Percentiles rank a stretch among this genome's conserved stretches.
phyloP scores from a whole-genome alignment of 2,329 filamentous ascomycete species.

The Fusarium guadeloupense region DNA sequence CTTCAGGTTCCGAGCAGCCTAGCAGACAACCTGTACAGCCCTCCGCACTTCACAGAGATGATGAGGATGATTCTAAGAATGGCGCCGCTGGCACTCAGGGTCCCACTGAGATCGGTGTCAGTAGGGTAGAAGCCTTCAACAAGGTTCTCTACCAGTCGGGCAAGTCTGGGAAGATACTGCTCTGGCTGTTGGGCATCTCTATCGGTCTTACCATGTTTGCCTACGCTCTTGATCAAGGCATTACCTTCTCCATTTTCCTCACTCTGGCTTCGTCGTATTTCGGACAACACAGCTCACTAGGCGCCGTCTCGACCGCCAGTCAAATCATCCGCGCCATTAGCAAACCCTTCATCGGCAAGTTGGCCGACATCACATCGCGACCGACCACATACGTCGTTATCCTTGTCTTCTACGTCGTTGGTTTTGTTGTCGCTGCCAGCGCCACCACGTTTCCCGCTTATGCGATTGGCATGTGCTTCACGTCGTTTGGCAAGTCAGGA shows the following conservation, averaged over 20 bases:
- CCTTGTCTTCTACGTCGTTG: conserved; percentile 50
- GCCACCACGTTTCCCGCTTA: conserved; percentile 47
- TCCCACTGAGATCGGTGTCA: conserved; percentile 44
- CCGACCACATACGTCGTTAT: conserved; percentile 53
- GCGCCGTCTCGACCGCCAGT: conserved; percentile 45
- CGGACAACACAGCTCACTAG: conserved; percentile 46
- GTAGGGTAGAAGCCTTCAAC: conserved; percentile 52
- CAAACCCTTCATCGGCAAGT: conserved; percentile 52
- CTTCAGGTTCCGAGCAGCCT: too few relatives aligned
- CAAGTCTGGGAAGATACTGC: conserved; percentile 46
- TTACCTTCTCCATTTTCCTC: conserved; percentile 48
- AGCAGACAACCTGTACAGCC: neutral
- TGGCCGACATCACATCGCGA: conserved; percentile 51
- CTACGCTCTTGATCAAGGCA: conserved; percentile 51
- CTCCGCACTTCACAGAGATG: neutral
- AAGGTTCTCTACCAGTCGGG: conserved; percentile 52
- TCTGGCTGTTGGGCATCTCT: conserved; percentile 49
- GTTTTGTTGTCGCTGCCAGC: conserved; percentile 48
- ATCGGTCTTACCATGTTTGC: conserved; percentile 52
- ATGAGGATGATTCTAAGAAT: neutral
- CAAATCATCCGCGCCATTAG: conserved; percentile 52
- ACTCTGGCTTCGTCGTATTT: conserved; percentile 50
- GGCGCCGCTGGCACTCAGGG: conserved; percentile 1
- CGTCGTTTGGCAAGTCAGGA: conserved; percentile 50
- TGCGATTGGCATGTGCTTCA: conserved; percentile 50